Conservation (phyloP, 805 yeast genomes). For the Lachancea lanzarotensis region DNA sequence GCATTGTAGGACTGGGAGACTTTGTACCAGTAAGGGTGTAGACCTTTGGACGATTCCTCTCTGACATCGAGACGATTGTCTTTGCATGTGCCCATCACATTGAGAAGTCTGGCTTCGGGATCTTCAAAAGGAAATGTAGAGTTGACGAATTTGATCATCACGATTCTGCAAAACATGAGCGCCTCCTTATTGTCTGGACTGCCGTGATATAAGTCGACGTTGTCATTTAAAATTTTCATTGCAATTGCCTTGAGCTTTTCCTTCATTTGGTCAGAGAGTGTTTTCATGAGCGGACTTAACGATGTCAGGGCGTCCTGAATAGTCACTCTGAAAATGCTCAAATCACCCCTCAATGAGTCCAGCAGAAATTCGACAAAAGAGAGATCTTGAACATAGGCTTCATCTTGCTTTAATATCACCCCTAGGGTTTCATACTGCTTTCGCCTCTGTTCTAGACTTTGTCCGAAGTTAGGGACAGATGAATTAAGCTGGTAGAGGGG, state of each 20-base stretch:
- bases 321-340: slow-evolving; percentile 53
- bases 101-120: slow-evolving; percentile 57
- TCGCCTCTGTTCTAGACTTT: slow-evolving; percentile 44
- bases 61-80: slow-evolving; percentile 62
- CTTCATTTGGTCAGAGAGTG: slow-evolving; percentile 36
- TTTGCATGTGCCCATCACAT: slow-evolving; percentile 55
- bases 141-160: slow-evolving; percentile 59
- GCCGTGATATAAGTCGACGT: slow-evolving; percentile 19
- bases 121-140: slow-evolving; percentile 61
- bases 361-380: slow-evolving; percentile 59
- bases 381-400: slow-evolving; percentile 40
- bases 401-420: slow-evolving; percentile 46
- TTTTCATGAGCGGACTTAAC: slow-evolving; percentile 43
- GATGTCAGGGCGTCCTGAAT: slow-evolving; percentile 67
- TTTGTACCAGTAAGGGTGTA: slow-evolving; percentile 77
- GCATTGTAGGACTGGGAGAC: slow-evolving; percentile 31
- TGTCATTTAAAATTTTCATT: slow-evolving; percentile 34
- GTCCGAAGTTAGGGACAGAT: slow-evolving; percentile 33
- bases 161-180: slow-evolving; percentile 49
- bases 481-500: slow-evolving; percentile 38
- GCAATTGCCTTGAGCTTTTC: slow-evolving; percentile 37
- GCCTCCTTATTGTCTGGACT: slow-evolving; percentile 25
- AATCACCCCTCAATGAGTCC: slow-evolving; percentile 60
- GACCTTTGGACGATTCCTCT: slow-evolving; percentile 74
- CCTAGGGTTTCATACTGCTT: slow-evolving; percentile 77